A percentile compares a stretch with the other conserved stretches of the same genome.
phyloP scores from a whole-genome alignment of 441 rosid species.

The Caryocar brasiliense region DNA sequence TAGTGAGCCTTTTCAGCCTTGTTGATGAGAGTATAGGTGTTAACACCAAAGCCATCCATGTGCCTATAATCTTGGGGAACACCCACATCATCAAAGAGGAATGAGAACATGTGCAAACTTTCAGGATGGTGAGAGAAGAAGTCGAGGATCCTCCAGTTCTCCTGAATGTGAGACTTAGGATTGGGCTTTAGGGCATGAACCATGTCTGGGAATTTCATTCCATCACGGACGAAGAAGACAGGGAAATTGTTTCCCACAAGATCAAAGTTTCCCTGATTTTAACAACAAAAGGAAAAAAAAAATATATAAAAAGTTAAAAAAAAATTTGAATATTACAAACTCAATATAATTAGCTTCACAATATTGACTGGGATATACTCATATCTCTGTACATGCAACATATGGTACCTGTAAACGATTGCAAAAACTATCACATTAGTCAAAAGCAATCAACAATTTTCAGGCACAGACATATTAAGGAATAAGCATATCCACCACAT shows the following conservation, averaged over 20 bases:
- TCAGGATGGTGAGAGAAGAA: constrained; percentile 94
- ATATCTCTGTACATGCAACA: not conserved
- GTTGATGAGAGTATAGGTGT: constrained; percentile 74
- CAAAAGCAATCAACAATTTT: no score
- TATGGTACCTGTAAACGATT: no score
- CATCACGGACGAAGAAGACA: constrained; percentile 93
- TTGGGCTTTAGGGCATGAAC: constrained; percentile 90
- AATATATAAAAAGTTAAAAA: not conserved
- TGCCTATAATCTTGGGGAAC: constrained; percentile 92
- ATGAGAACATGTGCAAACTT: constrained; percentile 81
- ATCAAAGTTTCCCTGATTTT: constrained; percentile 87
- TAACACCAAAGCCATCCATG: constrained; percentile 89
- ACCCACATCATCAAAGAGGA: constrained; percentile 88
- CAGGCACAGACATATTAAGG: no score
- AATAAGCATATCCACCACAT: no score
- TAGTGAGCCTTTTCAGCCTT: constrained; percentile 77
- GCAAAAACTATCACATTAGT: no score
- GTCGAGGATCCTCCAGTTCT: constrained; percentile 89
- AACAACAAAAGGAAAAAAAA: not conserved
- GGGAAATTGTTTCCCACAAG: constrained; percentile 97
- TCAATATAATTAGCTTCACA: not conserved
- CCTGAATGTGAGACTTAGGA: constrained; percentile 92
- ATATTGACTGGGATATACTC: not conserved
- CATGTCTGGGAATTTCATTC: constrained; percentile 94
- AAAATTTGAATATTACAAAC: not conserved